phyloP scores from a whole-genome alignment of 2,329 filamentous ascomycete genomes.

The Epichloe aotearoae region DNA sequence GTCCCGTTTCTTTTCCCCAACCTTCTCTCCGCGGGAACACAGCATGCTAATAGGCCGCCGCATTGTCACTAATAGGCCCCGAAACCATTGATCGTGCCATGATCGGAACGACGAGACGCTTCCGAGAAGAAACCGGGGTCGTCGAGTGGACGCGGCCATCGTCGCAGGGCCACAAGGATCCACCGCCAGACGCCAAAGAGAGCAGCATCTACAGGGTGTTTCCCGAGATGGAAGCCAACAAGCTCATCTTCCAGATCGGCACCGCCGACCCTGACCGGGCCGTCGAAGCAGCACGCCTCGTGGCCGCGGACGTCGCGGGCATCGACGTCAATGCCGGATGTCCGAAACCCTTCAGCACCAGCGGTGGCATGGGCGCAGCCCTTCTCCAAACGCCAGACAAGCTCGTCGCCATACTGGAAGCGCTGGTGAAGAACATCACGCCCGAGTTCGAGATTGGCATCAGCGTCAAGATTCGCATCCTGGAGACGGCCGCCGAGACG shows the following conservation, averaged over 20 bases:
- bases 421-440: slow-evolving; percentile 66
- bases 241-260: slow-evolving; percentile 83
- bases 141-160: slow-evolving; percentile 74
- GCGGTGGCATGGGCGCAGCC: slow-evolving; percentile 89
- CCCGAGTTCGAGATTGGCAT: slow-evolving; percentile 78
- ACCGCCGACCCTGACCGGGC: slow-evolving; percentile 73
- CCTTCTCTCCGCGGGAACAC: neutral
- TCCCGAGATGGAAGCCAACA: slow-evolving; percentile 59
- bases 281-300: slow-evolving; percentile 69
- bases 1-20: neutral
- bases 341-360: slow-evolving; percentile 90
- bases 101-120: slow-evolving; percentile 68
- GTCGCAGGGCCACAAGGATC: slow-evolving; percentile 53
- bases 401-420: slow-evolving; percentile 69
- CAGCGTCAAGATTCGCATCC: slow-evolving; percentile 88
- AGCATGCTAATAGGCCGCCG: neutral
- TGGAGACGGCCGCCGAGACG: slow-evolving; percentile 65
- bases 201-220: slow-evolving; percentile 77
- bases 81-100: slow-evolving; percentile 89
- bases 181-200: slow-evolving; percentile 38
- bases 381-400: slow-evolving; percentile 74
- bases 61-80: slow-evolving; percentile 48
- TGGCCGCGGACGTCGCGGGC: slow-evolving; percentile 77
- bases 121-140: slow-evolving; percentile 63
- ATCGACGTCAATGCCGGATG: slow-evolving; percentile 98